Base-by-base conservation (phyloP, 2,329 filamentous ascomycete genomes). In the Sporothrix inflata region DNA sequence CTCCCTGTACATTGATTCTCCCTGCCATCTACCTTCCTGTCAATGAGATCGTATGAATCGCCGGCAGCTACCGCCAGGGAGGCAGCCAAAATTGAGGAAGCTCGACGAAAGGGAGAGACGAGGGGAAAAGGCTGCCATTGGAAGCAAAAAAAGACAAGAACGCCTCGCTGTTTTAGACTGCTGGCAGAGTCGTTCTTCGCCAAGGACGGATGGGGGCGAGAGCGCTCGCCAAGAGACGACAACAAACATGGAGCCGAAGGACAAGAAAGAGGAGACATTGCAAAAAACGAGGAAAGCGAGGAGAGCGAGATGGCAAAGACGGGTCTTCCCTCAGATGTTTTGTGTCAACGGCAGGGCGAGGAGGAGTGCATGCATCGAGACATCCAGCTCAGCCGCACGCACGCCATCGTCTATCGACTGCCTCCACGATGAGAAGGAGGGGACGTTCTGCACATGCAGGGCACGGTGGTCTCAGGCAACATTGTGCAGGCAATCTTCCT, bases 171-270 rank as follows among this genome's bases (percentile, higher is more conserved):
- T 27, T 63, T 65, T 45, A 16, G 60, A 27, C 60, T 16, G 19
- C 57, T 21, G 30, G 16, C 60, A 63, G 40, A 12, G 40, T 49
- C 24, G 40, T n/a, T 24, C 49, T 66, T 49, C 19, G 61, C 61
- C 42, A 66, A 66, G 61, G 40, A 66, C 42, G 40, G 61, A 47
- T 66, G 61, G 40, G 27, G 60, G 38, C 60, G 61, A 19, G 21
- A 12, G 40, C 24, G 21, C 27, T 34, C 40, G 42, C 42, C 63
- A 49, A 66, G 63, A 49, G 8, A 34, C 6, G 12, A 66, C 34
- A 40, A 38, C 4, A 60, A 40, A 38, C 4, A 60, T 7, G 24
- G 45, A 53, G 27, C 3, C 42, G 24, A n/a, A 63, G 11, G 24
- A 16, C 30, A 7, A 14, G 34, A 51, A 12, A 55, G 30, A 27